Percentiles rank a stretch among this genome's conserved stretches.
phyloP scores from a whole-genome alignment of 2,329 filamentous ascomycete species.

The Scedosporium minutisporum region DNA sequence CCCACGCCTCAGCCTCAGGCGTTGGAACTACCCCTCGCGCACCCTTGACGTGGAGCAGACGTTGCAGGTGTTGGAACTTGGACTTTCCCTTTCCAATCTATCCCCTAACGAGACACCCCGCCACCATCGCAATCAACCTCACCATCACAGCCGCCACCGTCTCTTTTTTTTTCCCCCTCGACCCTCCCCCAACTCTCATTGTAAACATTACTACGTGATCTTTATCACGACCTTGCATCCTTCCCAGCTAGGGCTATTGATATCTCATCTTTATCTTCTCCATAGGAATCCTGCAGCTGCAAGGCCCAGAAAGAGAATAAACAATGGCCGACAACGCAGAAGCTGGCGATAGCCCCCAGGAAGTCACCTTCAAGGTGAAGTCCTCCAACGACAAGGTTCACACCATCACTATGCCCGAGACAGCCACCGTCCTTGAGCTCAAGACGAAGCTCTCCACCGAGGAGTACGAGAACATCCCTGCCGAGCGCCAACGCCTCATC shows the following conservation, averaged over 20 bases:
- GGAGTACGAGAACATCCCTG: constrained; percentile 78
- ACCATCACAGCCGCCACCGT: too few relatives aligned
- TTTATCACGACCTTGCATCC: not conserved
- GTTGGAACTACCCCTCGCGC: too few relatives aligned
- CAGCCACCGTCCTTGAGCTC: constrained; percentile 71
- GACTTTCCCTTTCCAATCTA: too few relatives aligned
- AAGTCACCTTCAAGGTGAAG: constrained; percentile 92
- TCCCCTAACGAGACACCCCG: too few relatives aligned
- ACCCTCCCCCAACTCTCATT: not conserved
- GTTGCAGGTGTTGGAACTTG: too few relatives aligned
- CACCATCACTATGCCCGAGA: constrained; percentile 67
- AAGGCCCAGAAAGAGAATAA: not conserved
- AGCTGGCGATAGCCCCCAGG: constrained; percentile 48
- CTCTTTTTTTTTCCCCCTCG: not conserved
- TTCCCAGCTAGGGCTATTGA: not conserved
- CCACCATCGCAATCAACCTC: too few relatives aligned
- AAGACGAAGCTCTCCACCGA: constrained; percentile 77
- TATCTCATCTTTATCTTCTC: not conserved
- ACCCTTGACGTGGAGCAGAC: too few relatives aligned
- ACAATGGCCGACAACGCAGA: constrained; percentile 49
- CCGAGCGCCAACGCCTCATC: constrained; percentile 86
- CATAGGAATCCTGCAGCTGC: not conserved
- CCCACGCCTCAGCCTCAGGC: too few relatives aligned
- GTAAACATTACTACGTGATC: not conserved
- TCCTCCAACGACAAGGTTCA: constrained; percentile 86